A percentile compares a stretch with the other conserved stretches of the same genome.
Conservation (phyloP, 1,284 basidiomycete genomes). For the Apiotrichum sp. region DNA sequence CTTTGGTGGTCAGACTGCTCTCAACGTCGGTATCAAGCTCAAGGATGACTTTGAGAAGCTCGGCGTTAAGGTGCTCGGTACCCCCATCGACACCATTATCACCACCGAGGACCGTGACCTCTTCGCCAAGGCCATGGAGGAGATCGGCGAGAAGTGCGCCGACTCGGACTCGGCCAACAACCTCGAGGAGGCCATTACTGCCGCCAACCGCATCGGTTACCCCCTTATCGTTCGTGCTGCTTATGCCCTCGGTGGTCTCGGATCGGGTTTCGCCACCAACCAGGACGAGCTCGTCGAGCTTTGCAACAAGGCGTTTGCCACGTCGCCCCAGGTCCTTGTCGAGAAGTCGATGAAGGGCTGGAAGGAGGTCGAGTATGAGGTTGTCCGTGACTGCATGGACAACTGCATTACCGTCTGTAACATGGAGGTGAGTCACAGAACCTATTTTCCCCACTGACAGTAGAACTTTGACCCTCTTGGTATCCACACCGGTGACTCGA, state of each 20-base stretch:
- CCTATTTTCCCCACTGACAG: neutral
- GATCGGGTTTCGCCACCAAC: constrained; percentile 89
- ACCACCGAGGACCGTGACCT: constrained; percentile 94
- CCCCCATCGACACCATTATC: constrained; percentile 95
- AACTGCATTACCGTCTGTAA: constrained; percentile 96
- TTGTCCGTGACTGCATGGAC: constrained; percentile 94
- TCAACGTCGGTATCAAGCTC: constrained; percentile 94
- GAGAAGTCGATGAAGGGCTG: constrained; percentile 99
- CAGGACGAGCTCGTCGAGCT: constrained; percentile 79
- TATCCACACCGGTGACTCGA: constrained; percentile 99
- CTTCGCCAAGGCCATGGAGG: constrained; percentile 90
- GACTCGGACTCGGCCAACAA: constrained; percentile 75
- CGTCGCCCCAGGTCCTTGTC: constrained; percentile 91
- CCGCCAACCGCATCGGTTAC: constrained; percentile 85
- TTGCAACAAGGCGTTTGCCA: constrained; percentile 91
- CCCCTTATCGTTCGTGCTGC: constrained; percentile 96
- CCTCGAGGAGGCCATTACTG: constrained; percentile 71
- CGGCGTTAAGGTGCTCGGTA: constrained; percentile 90
- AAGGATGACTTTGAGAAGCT: constrained; percentile 85
- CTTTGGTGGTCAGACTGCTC: constrained; percentile 95
- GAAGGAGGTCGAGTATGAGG: constrained; percentile 99
- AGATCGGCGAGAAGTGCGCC: constrained; percentile 90
- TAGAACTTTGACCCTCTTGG: constrained; percentile 98
- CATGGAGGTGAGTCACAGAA: constrained; percentile 74
- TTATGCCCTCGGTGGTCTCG: constrained; percentile 90